phyloP scores from a whole-genome alignment of 108 stramenopile genomes.

The Chaetoceros tenuissimus region DNA sequence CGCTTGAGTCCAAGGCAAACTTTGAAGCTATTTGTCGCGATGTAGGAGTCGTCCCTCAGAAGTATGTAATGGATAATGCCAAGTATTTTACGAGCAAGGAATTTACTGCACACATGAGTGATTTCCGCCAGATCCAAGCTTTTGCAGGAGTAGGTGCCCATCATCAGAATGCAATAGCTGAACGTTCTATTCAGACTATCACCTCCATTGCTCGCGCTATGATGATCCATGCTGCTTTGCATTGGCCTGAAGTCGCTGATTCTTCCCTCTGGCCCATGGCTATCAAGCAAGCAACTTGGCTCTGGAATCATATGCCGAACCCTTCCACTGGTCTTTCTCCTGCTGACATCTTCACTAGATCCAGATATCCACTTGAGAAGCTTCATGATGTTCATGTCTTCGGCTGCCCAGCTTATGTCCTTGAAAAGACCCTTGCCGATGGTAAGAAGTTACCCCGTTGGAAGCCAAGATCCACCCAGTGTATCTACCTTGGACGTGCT shows the following conservation, averaged over 20 bases:
- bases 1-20: neutral
- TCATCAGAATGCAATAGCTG: slow-evolving; percentile 20
- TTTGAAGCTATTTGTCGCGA: neutral
- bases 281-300: slow-evolving; percentile 12
- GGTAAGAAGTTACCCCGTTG: slow-evolving; percentile 22
- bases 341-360: slow-evolving; percentile 12
- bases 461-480: slow-evolving; percentile 9
- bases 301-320: slow-evolving; percentile 12
- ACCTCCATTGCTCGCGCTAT: slow-evolving; percentile 9
- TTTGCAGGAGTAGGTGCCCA: slow-evolving; percentile 5
- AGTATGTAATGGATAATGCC: slow-evolving; percentile 4
- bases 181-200: slow-evolving; percentile 21
- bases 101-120: slow-evolving; percentile 3
- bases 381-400: slow-evolving; percentile 17
- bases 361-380: neutral
- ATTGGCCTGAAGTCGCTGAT: slow-evolving; percentile 13
- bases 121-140: neutral
- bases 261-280: slow-evolving; percentile 17
- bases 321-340: neutral
- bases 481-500: slow-evolving; percentile 12
- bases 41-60: neutral
- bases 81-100: slow-evolving; percentile 7
- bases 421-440: slow-evolving; percentile 14
- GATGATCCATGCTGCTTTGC: slow-evolving; percentile 23
- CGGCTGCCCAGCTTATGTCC: slow-evolving; percentile 28